Evolutionary conservation across 352 stramenopile species (phyloP).

Genomic region (Pythium brassicae): DNA sequence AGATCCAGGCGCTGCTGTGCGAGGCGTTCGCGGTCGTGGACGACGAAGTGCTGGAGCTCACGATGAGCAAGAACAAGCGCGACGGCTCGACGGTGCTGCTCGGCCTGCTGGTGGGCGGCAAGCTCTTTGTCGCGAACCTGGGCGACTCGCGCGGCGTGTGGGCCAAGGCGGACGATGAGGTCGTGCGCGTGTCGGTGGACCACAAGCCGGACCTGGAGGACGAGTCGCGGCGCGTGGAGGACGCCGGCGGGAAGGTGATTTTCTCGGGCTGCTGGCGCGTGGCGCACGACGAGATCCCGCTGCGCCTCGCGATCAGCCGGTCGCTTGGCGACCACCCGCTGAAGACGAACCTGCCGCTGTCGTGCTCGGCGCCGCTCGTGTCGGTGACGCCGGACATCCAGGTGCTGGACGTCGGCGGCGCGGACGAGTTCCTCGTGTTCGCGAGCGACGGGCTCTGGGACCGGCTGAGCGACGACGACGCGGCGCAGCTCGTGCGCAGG

Average conservation of each 20-base stretch:
- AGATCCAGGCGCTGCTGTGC: slow-evolving; percentile 43
- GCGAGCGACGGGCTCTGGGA: slow-evolving; percentile 80
- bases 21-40: slow-evolving; percentile 61
- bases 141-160: slow-evolving; percentile 72
- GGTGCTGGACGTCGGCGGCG: slow-evolving; percentile 52
- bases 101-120: slow-evolving; percentile 59
- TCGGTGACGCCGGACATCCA: slow-evolving; percentile 69
- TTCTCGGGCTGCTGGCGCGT: slow-evolving; percentile 82
- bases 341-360: slow-evolving; percentile 57
- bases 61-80: slow-evolving; percentile 60
- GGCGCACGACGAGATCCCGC: slow-evolving; percentile 62
- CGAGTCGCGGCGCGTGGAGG: slow-evolving; percentile 55
- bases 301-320: slow-evolving; percentile 72
- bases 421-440: slow-evolving; percentile 63
- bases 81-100: slow-evolving; percentile 75
- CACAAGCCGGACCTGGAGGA: slow-evolving; percentile 71
- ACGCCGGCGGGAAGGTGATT: slow-evolving; percentile 71
- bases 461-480: slow-evolving; percentile 64
- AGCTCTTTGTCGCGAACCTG: slow-evolving; percentile 76
- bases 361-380: slow-evolving; percentile 59
- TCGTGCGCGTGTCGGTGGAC: slow-evolving; percentile 65
- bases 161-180: slow-evolving; percentile 29
- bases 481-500: slow-evolving; percentile 44
- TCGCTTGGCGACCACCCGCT: slow-evolving; percentile 78
- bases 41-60: slow-evolving; percentile 67